These are phyloP conservation scores for Coprinellus aureogranulatus DNA, from an alignment of 768 basidiomycete genomes.

Conservation along the genomic window DNA sequence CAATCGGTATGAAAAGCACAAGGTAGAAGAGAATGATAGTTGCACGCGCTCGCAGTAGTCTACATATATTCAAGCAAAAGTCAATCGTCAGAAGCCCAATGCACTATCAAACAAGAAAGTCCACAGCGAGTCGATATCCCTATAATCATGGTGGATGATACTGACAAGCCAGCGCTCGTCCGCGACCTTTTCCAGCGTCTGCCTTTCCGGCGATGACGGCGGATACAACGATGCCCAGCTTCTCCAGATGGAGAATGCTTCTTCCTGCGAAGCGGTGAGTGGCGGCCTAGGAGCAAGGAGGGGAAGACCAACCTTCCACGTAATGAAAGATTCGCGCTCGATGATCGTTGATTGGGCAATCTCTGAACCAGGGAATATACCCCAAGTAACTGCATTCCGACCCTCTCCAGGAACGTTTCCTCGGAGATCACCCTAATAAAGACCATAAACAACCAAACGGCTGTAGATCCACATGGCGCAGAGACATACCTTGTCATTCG, in stretches of 20 bases:
- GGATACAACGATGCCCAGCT: constrained; percentile 91
- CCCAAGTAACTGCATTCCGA: constrained; percentile 97
- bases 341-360: constrained; percentile 96
- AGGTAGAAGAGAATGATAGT: no score
- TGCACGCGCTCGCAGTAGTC: no score
- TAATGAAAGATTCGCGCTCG: constrained; percentile 88
- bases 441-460: background rate
- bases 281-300: background rate
- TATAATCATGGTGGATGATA: constrained; percentile 92
- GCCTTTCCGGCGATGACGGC: constrained; percentile 67
- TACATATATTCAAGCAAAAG: no score
- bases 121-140: constrained; percentile 77
- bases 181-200: constrained; percentile 68
- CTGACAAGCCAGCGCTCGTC: constrained; percentile 86
- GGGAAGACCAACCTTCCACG: constrained; percentile 78
- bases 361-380: constrained; percentile 95
- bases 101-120: constrained; percentile 62
- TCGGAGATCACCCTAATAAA: constrained; percentile 66
- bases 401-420: constrained; percentile 78
- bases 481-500: constrained; percentile 61
- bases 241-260: constrained; percentile 93
- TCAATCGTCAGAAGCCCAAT: background rate
- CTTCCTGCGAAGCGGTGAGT: constrained; percentile 57
- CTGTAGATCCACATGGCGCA: background rate
- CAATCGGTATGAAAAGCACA: no score